Conservation (phyloP, 495 filamentous ascomycete genomes). For the Aspergillus campestris region DNA sequence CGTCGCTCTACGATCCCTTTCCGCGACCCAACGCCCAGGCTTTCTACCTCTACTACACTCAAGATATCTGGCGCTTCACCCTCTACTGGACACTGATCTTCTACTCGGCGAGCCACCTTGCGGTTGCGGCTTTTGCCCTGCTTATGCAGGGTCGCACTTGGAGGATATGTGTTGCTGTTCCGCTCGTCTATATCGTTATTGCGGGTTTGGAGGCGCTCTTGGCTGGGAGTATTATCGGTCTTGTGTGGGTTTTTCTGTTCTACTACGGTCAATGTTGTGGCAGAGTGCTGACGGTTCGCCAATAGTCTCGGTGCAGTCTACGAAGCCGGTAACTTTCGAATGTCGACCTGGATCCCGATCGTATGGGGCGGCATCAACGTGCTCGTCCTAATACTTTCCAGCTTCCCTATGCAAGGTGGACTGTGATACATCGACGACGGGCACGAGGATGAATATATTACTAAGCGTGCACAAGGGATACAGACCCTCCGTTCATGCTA, state of each 20-base stretch:
- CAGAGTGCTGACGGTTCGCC: background rate
- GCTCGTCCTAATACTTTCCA: slow-evolving; percentile 81
- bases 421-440: slow-evolving; percentile 44
- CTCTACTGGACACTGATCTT: slow-evolving; percentile 70
- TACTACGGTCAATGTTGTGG: background rate
- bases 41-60: slow-evolving; percentile 66
- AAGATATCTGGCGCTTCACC: slow-evolving; percentile 88
- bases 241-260: slow-evolving; percentile 57
- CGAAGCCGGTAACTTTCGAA: slow-evolving; percentile 75
- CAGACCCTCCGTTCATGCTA: background rate
- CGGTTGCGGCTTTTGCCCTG: slow-evolving; percentile 63
- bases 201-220: slow-evolving; percentile 75
- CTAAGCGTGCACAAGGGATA: background rate
- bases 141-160: slow-evolving; percentile 60
- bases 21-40: slow-evolving; percentile 40
- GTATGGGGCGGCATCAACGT: slow-evolving; percentile 90
- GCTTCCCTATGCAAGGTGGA: slow-evolving; percentile 92
- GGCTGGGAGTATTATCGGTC: slow-evolving; percentile 80
- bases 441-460: background rate
- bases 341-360: slow-evolving; percentile 97
- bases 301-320: slow-evolving; percentile 79
- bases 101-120: slow-evolving; percentile 33
- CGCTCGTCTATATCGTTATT: slow-evolving; percentile 63
- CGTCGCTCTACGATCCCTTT: slow-evolving; percentile 78
- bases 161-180: slow-evolving; percentile 69